Base-by-base conservation (phyloP, 371 early-diverging fungal species). In the Chytridiales sp. region DNA sequence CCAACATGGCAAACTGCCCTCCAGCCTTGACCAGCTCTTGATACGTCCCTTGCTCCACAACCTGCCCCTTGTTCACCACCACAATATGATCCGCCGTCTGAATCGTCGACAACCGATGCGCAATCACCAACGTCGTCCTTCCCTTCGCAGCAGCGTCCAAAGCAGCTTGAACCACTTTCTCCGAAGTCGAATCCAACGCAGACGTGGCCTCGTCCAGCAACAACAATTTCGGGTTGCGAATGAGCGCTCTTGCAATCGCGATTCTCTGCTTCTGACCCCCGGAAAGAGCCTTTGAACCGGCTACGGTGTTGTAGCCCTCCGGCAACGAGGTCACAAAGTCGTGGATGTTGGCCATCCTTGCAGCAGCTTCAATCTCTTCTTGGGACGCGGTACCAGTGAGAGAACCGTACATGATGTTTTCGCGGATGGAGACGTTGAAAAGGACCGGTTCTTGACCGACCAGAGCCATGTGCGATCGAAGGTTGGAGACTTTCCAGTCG, bases 151-250 rank as follows among this genome's bases (percentile, higher is more conserved):
- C 88, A 27, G 70, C 77, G 64, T 92, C 90, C 32, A 98, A 71
- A 0, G 94, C 96, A 39, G 81, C 81, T 65, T 97, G 93, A 4
- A 99, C 92, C 21, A 90, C 68, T 57, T 84, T 85, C 72, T 99
- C 99, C 34, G 88, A 86, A 64, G 91, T 86, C 2, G 72, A 56
- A 64, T 87, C 83, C 29, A 86, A 59, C 9, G 82, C 78, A 17
- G 79, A 72, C 11, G 88, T 85, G 0, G 86, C 80, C 60, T 86
- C 88, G 61, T 86, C 84, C 32, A 85, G 62, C 19, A 75, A 49
- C 34, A 76, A 67, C 17, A 79, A 21, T 56, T 59, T 60, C 11
- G 77, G 78, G 34, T 78, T 61, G n/a, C 80, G 68, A 48, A 81
- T 69, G 36, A 77, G 57, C 0, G 81, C 81, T 1, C 81, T 60